These are phyloP conservation scores for Cajanus cajan DNA, from an alignment of 306 rosid genomes.

Conservation along the genomic window DNA sequence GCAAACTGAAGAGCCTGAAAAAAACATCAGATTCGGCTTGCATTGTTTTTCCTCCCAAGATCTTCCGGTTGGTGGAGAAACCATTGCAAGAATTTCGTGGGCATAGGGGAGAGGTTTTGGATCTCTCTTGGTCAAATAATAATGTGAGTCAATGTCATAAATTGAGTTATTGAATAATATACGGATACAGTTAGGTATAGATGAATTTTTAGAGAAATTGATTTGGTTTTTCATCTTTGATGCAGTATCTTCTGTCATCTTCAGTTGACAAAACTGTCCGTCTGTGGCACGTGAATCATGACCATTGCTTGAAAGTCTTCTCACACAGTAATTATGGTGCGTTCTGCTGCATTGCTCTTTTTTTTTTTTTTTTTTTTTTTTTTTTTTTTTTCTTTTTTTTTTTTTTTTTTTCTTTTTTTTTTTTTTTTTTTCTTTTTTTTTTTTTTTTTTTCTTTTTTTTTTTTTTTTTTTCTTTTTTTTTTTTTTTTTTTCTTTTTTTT, in stretches of 20 bases:
- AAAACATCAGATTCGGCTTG: slow-evolving; percentile 89
- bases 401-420: no score
- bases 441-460: no score
- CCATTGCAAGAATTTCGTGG: slow-evolving; percentile 87
- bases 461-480: no score
- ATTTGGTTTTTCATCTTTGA: slow-evolving; percentile 21
- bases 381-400: no score
- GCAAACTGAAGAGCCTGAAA: slow-evolving; percentile 48
- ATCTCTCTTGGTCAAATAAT: slow-evolving; percentile 88
- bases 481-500: no score
- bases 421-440: no score
- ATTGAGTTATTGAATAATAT: slow-evolving; percentile 21
- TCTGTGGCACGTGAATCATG: slow-evolving; percentile 74
- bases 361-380: no score
- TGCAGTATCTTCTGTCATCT: slow-evolving; percentile 83
- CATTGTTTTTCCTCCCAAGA: slow-evolving; percentile 71
- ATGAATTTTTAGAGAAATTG: not conserved
- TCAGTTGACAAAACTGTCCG: slow-evolving; percentile 93
- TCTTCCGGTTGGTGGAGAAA: slow-evolving; percentile 74
- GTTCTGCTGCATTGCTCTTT: slow-evolving; percentile 19
- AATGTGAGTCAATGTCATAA: slow-evolving; percentile 64
- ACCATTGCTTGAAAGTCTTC: slow-evolving; percentile 75
- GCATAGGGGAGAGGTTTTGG: slow-evolving; percentile 76
- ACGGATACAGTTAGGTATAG: not conserved
- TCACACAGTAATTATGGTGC: slow-evolving; percentile 89